Evolutionary conservation across 805 yeast genomes (phyloP), one percentile per base, ranked within the genome.

Genomic region (Nakazawaea peltata): DNA sequence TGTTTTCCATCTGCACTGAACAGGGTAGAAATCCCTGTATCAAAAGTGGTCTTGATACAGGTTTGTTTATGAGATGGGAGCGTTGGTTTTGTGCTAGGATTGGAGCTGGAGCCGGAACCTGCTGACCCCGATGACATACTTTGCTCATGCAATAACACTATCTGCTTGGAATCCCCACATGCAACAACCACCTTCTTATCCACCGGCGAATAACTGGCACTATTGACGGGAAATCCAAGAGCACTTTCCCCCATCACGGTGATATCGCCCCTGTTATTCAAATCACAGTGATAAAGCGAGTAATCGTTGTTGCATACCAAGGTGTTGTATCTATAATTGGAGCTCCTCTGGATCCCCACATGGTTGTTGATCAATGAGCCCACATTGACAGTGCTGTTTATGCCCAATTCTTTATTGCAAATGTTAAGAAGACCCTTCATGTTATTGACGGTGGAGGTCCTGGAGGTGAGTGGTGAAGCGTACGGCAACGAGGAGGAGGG

Each of bases 321-420:
- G 1, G 88, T 71, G 30, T 65, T 62, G 50, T 68, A 78, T 28
- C 65, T 63, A 9, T 61, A 53, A 16, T 64, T 60, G 4, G 71
- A 50, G 11, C 53, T 41, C 37, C 63, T 67, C 48, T 70, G 60
- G 19, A 81, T 48, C 0, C 77, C 58, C 19, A 86, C 94, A 32
- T 84, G 74, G 55, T 87, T 87, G 54, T 86, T 87, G 47, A 88
- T 86, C 58, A 78, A 74, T 23, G 81, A 81, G 0, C 97, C 96
- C 35, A 86, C 58, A 35, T 71, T 71, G 19, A 73, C 65, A 2
- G 79, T 71, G 30, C 64, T 56, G 5, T 67, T 58, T 5, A 56
- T 50, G n/a, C 65, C 64, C 9, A 73, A 65, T 4, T 63, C 63
- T 17, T 72, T 69, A 40, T 72, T 69, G 50, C 69, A 66, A 32